phyloP scores from a whole-genome alignment of 2,329 filamentous ascomycete species.

The Colletotrichum spaethianum region DNA sequence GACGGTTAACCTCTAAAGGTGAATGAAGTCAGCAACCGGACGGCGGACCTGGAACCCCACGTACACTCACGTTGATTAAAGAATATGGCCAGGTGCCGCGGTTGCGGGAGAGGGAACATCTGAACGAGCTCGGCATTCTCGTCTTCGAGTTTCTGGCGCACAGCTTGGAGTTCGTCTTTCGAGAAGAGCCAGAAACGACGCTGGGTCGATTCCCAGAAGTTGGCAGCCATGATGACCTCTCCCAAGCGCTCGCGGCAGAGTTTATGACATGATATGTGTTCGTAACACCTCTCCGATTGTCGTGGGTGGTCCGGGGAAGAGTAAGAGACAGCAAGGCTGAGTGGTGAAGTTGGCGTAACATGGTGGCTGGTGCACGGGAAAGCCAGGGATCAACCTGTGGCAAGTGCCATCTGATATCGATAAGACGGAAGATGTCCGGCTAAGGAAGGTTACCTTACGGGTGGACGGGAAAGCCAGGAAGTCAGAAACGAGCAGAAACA shows the following conservation, averaged over 20 bases:
- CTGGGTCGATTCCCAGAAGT: constrained; percentile 97
- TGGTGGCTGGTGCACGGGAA: not conserved
- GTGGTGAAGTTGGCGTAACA: constrained; percentile 1
- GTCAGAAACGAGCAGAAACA: constrained; percentile 1
- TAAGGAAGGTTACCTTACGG: not conserved
- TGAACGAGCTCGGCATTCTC: constrained; percentile 81
- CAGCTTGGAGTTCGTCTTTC: constrained; percentile 78
- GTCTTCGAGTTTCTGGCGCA: constrained; percentile 83
- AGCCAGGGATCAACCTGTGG: constrained; percentile 6
- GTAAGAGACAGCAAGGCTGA: not conserved
- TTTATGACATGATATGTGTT: constrained; percentile 30
- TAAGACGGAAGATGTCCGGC: constrained; percentile 29
- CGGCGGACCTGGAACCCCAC: not conserved
- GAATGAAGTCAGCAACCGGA: constrained; percentile 31
- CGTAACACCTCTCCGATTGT: not conserved
- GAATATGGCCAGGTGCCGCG: constrained; percentile 88
- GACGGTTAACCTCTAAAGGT: constrained; percentile 78
- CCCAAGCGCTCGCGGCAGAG: not conserved
- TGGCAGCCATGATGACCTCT: constrained; percentile 81
- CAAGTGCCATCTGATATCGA: constrained; percentile 31
- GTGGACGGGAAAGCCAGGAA: constrained; percentile 16
- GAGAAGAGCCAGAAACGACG: constrained; percentile 88
- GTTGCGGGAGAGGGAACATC: constrained; percentile 86
- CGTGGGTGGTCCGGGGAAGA: not conserved
- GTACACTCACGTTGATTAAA: constrained; percentile 81